phyloP scores from a whole-genome alignment of 2,329 filamentous ascomycete species.

The Delphinella strobiligena region DNA sequence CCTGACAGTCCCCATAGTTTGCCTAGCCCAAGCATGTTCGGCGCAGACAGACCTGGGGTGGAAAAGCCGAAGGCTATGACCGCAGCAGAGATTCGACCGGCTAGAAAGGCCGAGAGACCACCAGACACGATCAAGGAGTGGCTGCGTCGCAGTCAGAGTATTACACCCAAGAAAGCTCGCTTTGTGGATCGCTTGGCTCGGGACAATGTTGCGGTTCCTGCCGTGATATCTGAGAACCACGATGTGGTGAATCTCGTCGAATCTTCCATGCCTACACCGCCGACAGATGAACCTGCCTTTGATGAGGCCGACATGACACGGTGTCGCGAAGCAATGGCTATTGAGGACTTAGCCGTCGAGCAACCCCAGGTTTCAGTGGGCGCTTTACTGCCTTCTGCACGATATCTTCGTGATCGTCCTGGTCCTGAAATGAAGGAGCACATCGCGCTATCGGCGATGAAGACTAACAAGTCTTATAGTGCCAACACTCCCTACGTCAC shows the following conservation, averaged over 20 bases:
- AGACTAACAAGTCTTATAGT: no score
- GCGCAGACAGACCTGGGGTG: background rate
- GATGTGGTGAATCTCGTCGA: background rate
- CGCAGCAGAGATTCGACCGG: background rate
- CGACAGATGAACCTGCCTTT: background rate
- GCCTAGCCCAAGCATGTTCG: background rate
- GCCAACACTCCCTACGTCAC: no score
- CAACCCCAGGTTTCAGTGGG: background rate
- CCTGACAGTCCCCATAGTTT: background rate
- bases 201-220: background rate
- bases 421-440: background rate
- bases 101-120: background rate
- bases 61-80: slow-evolving; percentile 2
- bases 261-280: slow-evolving; percentile 6
- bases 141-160: background rate
- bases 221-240: no score
- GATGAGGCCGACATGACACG: background rate
- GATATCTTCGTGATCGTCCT: background rate
- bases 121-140: background rate
- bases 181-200: background rate
- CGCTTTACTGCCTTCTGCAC: background rate
- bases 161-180: background rate
- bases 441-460: background rate
- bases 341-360: no score
- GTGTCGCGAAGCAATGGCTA: no score